phyloP scores from a whole-genome alignment of 2,329 filamentous ascomycete genomes.

The Pleoardoris graminearum region DNA sequence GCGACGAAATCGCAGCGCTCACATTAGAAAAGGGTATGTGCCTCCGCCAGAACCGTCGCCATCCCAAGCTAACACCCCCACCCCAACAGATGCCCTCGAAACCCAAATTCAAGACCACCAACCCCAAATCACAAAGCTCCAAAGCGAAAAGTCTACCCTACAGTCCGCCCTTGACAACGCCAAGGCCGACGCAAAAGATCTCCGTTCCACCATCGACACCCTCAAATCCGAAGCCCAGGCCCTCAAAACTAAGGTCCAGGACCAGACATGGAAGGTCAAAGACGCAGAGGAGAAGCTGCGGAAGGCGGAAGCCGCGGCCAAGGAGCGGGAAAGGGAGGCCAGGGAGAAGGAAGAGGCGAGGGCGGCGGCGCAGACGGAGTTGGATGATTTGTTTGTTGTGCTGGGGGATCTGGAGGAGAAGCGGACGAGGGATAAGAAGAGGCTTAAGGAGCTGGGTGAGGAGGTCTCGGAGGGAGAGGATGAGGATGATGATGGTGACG shows the following conservation, averaged over 20 bases:
- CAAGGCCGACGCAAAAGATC: constrained; percentile 26
- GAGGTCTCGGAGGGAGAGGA: constrained; percentile 49
- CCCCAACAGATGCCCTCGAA: constrained; percentile 22
- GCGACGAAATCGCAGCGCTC: constrained; percentile 29
- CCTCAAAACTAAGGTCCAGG: constrained; percentile 51
- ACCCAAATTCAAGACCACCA: constrained; percentile 28
- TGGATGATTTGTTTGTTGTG: constrained; percentile 55
- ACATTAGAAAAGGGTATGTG: constrained; percentile 23
- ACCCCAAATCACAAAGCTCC: constrained; percentile 47
- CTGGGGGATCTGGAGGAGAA: constrained; percentile 54
- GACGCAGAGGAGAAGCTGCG: constrained; percentile 53
- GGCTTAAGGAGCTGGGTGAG: constrained; percentile 51
- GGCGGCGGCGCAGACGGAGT: constrained; percentile 45
- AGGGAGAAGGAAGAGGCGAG: constrained; percentile 48
- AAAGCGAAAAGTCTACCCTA: constrained; percentile 27
- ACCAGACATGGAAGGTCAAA: constrained; percentile 47
- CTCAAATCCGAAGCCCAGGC: constrained; percentile 47
- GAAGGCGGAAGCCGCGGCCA: constrained; percentile 38
- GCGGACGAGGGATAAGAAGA: constrained; percentile 48
- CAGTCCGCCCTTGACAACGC: constrained; percentile 22
- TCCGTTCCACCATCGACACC: constrained; percentile 26
- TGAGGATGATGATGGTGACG: constrained; percentile 41
- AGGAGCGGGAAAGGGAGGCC: constrained; percentile 47
- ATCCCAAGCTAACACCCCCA: constrained; percentile 2
- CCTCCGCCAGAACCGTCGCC: too few species aligned